These are phyloP conservation scores for Linnemannia exigua DNA, from an alignment of 192 early-diverging fungal genomes.

Conservation along the genomic window DNA sequence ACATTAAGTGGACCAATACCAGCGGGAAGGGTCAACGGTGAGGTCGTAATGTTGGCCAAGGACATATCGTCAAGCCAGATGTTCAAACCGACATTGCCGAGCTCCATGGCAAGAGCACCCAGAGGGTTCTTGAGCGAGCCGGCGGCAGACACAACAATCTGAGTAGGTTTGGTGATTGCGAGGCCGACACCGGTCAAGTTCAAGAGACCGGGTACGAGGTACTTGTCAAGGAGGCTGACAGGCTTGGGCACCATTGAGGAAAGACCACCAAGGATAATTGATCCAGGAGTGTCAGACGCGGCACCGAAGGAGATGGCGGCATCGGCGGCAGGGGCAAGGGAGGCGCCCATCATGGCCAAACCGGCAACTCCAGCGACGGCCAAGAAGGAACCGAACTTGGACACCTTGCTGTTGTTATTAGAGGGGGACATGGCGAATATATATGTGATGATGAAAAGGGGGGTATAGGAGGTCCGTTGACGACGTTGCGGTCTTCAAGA, in stretches of 20 bases:
- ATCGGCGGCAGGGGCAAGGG: conserved; percentile 40
- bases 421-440: conserved; percentile 18
- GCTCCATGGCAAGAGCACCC: conserved; percentile 17
- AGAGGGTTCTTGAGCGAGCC: conserved; percentile 42
- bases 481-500: conserved; percentile 26
- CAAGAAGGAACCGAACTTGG: conserved; percentile 35
- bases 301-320: conserved; percentile 46
- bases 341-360: conserved; percentile 32
- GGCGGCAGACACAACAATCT: conserved; percentile 28
- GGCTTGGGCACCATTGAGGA: conserved; percentile 46
- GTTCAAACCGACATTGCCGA: conserved; percentile 26
- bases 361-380: conserved; percentile 41
- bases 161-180: conserved; percentile 27
- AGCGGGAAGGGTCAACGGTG: conserved; percentile 7
- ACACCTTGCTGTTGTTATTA: conserved; percentile 13
- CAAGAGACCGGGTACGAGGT: conserved; percentile 47
- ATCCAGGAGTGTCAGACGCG: conserved; percentile 33
- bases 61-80: conserved; percentile 34
- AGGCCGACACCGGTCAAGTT: conserved; percentile 39
- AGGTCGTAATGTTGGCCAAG: conserved; percentile 40
- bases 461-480: conserved; percentile 22
- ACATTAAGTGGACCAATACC: conserved; percentile 40
- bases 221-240: conserved; percentile 41
- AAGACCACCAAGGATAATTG: conserved; percentile 39
- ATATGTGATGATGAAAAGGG: neutral